Evolutionary conservation across 352 stramenopile genomes (phyloP), one percentile per base, ranked within the genome.

Genomic region (Elongisporangium undulatum): DNA sequence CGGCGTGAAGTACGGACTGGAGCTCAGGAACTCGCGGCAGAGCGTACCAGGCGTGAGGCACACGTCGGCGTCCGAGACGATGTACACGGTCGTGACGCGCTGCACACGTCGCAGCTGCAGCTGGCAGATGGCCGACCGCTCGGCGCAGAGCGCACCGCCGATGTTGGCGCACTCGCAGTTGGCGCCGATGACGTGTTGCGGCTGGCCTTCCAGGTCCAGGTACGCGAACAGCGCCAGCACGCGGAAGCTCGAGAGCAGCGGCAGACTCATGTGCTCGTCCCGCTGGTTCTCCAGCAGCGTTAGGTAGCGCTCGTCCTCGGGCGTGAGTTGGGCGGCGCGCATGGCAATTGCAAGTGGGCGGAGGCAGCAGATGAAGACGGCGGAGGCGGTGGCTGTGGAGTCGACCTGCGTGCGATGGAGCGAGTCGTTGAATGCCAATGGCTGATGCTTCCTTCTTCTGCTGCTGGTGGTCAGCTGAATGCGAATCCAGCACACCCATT

Each of bases 151-250:
- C 29, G 86, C 85, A 50, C 75, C 84, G 53, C 77, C 75, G 50
- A 97, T 85, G 53, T 87, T 94, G 67, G 85, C 78, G 34, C 85
- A 89, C 74, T 97, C 90, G 64, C 85, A 83, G 64, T 97, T 97
- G 29, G 80, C 81, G 50, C 90, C 90, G 17, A 87, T 63, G 24
- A 89, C 75, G 65, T 77, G 74, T 55, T 82, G 68, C 48, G 62
- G 71, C 38, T 72, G 57, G 59, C 76, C 76, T 3, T 78, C 64
- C 48, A 79, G 55, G 60, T 79, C 77, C 66, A 84, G 62, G 70
- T 84, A 87, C n/a, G 77, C 72, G 55, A 87, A 72, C 16, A 87
- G 63, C 19, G 77, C 74, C 58, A 87, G 64, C 12, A 87, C 72
- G 9, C 67, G 72, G 55, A 82, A 85, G 60, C 50, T 55, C 17